phyloP scores from a whole-genome alignment of 306 rosid species.

The Prinsepia uniflora region DNA sequence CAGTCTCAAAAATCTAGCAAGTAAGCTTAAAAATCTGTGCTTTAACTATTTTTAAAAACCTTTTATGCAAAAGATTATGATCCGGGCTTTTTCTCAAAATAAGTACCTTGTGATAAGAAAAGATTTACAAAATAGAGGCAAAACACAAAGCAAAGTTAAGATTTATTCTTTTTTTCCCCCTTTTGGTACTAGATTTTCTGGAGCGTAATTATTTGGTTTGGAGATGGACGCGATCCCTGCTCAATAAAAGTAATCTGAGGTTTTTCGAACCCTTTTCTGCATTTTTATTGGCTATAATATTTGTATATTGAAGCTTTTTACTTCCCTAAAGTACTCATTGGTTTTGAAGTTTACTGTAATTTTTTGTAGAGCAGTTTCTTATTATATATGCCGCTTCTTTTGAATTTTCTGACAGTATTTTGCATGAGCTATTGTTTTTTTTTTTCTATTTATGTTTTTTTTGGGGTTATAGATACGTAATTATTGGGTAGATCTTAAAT shows the following conservation, averaged over 20 bases:
- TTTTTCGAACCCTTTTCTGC: neutral
- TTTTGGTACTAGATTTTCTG: constrained; percentile 2
- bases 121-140: no score
- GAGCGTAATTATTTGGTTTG: neutral
- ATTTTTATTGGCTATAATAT: neutral
- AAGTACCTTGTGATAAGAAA: neutral
- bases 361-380: no score
- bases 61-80: neutral
- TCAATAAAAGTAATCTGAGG: neutral
- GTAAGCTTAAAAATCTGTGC: neutral
- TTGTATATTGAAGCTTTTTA: neutral
- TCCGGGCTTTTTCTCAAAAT: neutral
- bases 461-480: neutral
- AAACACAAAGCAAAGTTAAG: no score
- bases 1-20: neutral
- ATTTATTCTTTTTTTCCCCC: no score
- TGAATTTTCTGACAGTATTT: constrained; percentile 1
- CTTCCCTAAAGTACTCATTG: neutral
- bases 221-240: neutral
- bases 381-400: no score
- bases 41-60: neutral
- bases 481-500: neutral
- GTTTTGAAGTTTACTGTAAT: neutral
- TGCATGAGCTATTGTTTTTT: neutral
- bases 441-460: neutral